Conservation (phyloP, 805 yeast species). For the Metschnikowia kofuensis region DNA sequence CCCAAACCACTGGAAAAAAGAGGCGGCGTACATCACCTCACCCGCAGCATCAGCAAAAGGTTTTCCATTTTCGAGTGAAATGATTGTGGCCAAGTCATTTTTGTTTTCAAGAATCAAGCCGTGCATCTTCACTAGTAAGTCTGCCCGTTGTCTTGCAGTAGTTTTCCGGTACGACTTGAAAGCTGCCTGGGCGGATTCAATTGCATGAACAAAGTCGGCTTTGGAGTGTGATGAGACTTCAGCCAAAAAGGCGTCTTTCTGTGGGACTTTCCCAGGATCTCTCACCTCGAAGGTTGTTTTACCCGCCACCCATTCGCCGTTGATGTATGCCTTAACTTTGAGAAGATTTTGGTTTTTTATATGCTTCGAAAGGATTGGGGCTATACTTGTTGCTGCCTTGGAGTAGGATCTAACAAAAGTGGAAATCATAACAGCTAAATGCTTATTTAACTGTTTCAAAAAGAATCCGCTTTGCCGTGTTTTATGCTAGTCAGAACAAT, state of each 20-base stretch:
- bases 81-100: slow-evolving; percentile 62
- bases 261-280: slow-evolving; percentile 65
- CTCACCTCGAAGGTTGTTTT: slow-evolving; percentile 54
- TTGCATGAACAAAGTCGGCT: slow-evolving; percentile 53
- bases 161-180: slow-evolving; percentile 52
- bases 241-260: slow-evolving; percentile 43
- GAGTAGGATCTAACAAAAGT: slow-evolving; percentile 1
- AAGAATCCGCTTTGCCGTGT: neutral
- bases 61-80: slow-evolving; percentile 74
- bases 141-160: slow-evolving; percentile 55
- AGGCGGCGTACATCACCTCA: slow-evolving; percentile 63
- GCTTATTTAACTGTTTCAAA: too few relatives aligned
- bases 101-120: slow-evolving; percentile 53
- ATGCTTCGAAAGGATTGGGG: slow-evolving; percentile 5
- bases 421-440: neutral
- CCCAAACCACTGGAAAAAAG: slow-evolving; percentile 87
- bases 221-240: slow-evolving; percentile 53
- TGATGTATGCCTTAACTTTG: slow-evolving; percentile 59
- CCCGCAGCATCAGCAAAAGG: slow-evolving; percentile 69
- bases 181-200: slow-evolving; percentile 51
- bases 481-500: too few relatives aligned
- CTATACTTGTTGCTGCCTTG: slow-evolving; percentile 1
- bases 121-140: slow-evolving; percentile 50
- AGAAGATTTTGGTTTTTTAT: slow-evolving; percentile 50
- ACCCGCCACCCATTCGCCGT: slow-evolving; percentile 69